Conservation (phyloP, 768 basidiomycete genomes). For the Clitopilus passeckerianus region DNA sequence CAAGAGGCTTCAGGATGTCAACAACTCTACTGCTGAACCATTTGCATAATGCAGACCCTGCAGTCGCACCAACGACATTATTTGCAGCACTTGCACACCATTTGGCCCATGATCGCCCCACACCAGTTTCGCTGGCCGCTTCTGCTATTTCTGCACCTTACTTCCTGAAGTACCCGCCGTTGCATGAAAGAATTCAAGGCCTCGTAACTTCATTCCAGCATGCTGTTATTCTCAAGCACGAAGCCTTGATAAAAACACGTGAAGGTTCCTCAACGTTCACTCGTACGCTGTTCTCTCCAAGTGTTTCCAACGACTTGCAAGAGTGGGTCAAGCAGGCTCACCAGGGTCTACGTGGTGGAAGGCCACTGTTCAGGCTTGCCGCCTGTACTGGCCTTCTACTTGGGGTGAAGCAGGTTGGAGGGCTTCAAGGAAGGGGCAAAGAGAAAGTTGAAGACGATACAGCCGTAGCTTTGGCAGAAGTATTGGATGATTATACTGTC, state of each 20-base stretch:
- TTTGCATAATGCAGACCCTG: slow-evolving; percentile 39
- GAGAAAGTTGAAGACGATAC: slow-evolving; percentile 57
- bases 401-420: slow-evolving; percentile 52
- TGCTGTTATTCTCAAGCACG: slow-evolving; percentile 50
- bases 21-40: slow-evolving; percentile 40
- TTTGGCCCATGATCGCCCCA: slow-evolving; percentile 41
- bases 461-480: slow-evolving; percentile 67
- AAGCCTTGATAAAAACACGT: slow-evolving; percentile 28
- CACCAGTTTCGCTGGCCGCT: slow-evolving; percentile 55
- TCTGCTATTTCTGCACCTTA: slow-evolving; percentile 51
- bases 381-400: slow-evolving; percentile 60
- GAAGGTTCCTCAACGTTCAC: slow-evolving; percentile 26
- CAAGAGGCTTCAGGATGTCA: slow-evolving; percentile 7
- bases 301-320: slow-evolving; percentile 32
- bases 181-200: slow-evolving; percentile 41
- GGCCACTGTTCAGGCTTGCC: slow-evolving; percentile 55
- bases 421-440: slow-evolving; percentile 18
- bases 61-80: slow-evolving; percentile 42
- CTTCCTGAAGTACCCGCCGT: slow-evolving; percentile 39
- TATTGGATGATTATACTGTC: slow-evolving; percentile 55
- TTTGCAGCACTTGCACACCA: slow-evolving; percentile 57
- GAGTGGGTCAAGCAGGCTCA: slow-evolving; percentile 50
- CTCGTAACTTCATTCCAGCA: slow-evolving; percentile 56
- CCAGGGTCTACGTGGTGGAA: slow-evolving; percentile 62
- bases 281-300: slow-evolving; percentile 29